These are phyloP conservation scores for Stachybotrys chartarum DNA, from an alignment of 2,329 filamentous ascomycete species.

Conservation along the genomic window DNA sequence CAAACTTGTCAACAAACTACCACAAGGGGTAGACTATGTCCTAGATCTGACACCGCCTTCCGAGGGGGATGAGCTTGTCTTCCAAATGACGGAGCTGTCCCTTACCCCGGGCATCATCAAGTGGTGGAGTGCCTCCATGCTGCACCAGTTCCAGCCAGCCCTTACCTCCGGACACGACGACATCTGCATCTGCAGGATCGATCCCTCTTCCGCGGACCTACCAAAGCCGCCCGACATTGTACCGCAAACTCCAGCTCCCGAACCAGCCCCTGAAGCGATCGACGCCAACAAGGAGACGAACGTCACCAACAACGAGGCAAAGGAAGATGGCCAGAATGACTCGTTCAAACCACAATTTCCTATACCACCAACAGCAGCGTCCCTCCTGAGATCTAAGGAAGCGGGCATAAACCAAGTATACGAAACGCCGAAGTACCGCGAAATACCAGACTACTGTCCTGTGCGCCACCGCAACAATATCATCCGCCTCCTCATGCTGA, in stretches of 20 bases:
- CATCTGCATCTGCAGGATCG: conserved; percentile 22
- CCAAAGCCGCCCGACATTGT: neutral
- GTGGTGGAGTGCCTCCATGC: conserved; percentile 40
- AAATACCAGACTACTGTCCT: conserved; percentile 53
- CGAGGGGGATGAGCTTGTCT: conserved; percentile 56
- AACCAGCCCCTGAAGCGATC: neutral
- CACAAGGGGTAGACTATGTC: conserved; percentile 45
- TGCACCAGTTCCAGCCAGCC: conserved; percentile 21
- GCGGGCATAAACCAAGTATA: conserved; percentile 5
- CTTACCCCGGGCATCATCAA: conserved; percentile 46
- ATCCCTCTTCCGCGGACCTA: neutral
- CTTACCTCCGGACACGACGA: conserved; percentile 35
- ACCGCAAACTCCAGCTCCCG: neutral
- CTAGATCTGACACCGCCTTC: conserved; percentile 56
- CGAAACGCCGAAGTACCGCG: conserved; percentile 21
- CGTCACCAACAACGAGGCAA: neutral
- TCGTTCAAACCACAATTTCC: neutral
- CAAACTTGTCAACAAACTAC: conserved; percentile 24
- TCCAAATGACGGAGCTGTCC: conserved; percentile 50
- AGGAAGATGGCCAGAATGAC: neutral
- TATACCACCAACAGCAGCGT: neutral
- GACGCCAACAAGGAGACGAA: neutral
- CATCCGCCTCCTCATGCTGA: conserved; percentile 51
- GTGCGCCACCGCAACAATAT: conserved; percentile 58
- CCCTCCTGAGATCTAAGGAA: neutral